A percentile compares a stretch with the other conserved stretches of the same genome.
These are phyloP conservation scores for Termitomyces sp. DNA, from an alignment of 768 basidiomycete genomes.

Conservation along the genomic window DNA sequence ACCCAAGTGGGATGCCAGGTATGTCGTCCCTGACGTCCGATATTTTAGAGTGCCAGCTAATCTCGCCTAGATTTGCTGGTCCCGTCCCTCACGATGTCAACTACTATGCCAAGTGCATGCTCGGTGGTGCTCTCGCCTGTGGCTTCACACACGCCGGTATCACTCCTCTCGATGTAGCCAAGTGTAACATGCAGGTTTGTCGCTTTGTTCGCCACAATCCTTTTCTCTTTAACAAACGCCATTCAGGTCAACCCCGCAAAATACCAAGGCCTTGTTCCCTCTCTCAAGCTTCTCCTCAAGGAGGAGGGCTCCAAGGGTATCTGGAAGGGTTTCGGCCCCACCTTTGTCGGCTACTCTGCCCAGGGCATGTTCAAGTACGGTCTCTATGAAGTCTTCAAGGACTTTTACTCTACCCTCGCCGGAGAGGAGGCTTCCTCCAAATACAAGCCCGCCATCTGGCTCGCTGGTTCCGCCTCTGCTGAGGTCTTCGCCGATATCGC, in stretches of 20 bases:
- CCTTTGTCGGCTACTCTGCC: constrained; percentile 88
- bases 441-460: constrained; percentile 90
- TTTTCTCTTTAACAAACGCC: not conserved
- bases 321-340: constrained; percentile 94
- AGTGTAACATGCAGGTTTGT: constrained; percentile 88
- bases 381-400: constrained; percentile 97
- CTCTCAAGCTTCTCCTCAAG: constrained; percentile 59
- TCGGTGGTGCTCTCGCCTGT: constrained; percentile 84
- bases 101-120: constrained; percentile 84
- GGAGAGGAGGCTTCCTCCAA: constrained; percentile 76
- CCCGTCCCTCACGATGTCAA: constrained; percentile 69
- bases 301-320: constrained; percentile 85
- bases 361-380: constrained; percentile 99
- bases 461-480: constrained; percentile 89
- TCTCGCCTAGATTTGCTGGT: constrained; percentile 47
- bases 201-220: not conserved
- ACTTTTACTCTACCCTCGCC: constrained; percentile 82
- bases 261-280: constrained; percentile 61
- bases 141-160: constrained; percentile 86
- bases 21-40: constrained; percentile 4
- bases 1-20: constrained; percentile 78
- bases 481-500: constrained; percentile 96
- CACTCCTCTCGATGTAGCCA: constrained; percentile 83
- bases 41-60: constrained; percentile 5
- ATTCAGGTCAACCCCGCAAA: constrained; percentile 69